Evolutionary conservation across 495 filamentous ascomycete genomes (phyloP), one percentile per base, ranked within the genome.

Genomic region (Wilcoxina mikolae): DNA sequence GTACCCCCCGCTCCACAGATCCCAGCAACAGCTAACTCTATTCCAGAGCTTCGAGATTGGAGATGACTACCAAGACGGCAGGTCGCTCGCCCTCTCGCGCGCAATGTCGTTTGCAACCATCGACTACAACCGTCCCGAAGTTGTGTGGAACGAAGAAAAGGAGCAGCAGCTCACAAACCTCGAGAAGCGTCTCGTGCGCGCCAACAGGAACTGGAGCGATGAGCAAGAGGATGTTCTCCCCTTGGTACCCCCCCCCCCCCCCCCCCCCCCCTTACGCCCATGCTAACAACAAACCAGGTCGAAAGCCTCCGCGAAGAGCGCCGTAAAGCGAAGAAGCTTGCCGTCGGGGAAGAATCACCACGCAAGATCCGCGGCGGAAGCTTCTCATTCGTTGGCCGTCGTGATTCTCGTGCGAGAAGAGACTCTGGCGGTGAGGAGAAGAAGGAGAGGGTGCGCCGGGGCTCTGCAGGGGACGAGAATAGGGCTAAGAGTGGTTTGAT

Each of bases 141-240:
- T 3, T 4, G 31, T 41, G 2, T 52, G 49, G 49, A 24, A 17
- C 20, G 29, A 38, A 9, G 49, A 52, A 23, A 52, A 52, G 31
- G 49, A 52, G 31, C 20, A 15, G 28, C 17, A 52, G 31, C 49
- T 52, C 12, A 15, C 20, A 3, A 12, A 11, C 20, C 28, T 39
- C 11, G 49, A 52, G 31, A 20, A 41, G 28, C 28, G 22, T 9
- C 31, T 52, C 2, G 9, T 23, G 11, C 20, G 17, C 20, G 49
- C 49, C 1, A 52, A 52, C 33, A 38, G 23, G 49, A 52, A 52
- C 15, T 52, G 49, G 49, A 38, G 28, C 25, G 15, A 12, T 1
- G 31, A 52, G 49, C 49, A 52, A 31, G 49, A 52, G 22, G 49
- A 52, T 41, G 29, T 52, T 22, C 31, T 52, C 17, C 29, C 28